Evolutionary conservation across 2,329 filamentous ascomycete species (phyloP).

Genomic region (Penicillium sp.): DNA sequence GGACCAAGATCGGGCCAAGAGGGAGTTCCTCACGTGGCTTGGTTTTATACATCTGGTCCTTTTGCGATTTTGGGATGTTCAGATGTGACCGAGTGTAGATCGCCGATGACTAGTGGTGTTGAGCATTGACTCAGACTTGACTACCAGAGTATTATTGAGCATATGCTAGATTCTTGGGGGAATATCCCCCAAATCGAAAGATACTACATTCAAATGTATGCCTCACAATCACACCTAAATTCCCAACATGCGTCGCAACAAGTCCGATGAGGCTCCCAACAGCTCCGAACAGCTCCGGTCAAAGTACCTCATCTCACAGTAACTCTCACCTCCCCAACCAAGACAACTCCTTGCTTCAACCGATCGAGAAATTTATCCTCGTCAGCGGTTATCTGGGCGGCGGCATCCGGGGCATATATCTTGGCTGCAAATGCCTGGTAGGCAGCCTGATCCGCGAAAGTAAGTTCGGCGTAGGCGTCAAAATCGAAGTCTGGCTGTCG

Average conservation of each 20-base stretch:
- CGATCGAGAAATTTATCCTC: constrained; percentile 18
- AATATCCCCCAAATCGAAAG: not conserved
- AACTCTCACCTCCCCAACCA: constrained; percentile 2
- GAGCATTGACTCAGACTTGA: not conserved
- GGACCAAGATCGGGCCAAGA: not conserved
- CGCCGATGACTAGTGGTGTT: no score
- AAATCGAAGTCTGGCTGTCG: constrained; percentile 16
- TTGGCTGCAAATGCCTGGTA: constrained; percentile 12
- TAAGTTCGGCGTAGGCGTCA: constrained; percentile 16
- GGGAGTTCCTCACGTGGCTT: not conserved
- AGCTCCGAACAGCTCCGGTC: not conserved
- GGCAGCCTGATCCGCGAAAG: constrained; percentile 13
- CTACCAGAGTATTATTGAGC: not conserved
- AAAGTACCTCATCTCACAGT: not conserved
- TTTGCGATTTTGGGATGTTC: not conserved
- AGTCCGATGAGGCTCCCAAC: not conserved
- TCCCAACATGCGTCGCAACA: not conserved
- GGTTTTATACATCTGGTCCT: not conserved
- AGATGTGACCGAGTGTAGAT: not conserved
- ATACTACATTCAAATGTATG: not conserved
- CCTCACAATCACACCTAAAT: not conserved
- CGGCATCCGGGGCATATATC: constrained; percentile 11
- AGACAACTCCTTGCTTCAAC: constrained; percentile 2
- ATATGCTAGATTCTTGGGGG: not conserved
- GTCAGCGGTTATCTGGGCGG: constrained; percentile 18